Base-by-base conservation (phyloP, 257 asterid species). In the Nemophila menziesii region DNA sequence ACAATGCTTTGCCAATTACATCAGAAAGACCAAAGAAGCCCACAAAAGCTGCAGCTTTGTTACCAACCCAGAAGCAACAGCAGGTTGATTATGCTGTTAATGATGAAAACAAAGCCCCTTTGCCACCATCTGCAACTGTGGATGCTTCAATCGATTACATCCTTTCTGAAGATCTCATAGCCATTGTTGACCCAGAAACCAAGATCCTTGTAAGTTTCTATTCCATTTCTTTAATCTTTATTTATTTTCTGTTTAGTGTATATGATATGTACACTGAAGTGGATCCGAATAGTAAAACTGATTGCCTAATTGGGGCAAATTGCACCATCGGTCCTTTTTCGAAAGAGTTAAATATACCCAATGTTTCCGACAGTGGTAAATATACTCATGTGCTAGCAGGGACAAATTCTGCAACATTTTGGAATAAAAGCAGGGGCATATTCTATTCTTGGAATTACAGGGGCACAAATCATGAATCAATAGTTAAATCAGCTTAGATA, bases 1-100 rank as follows among this genome's bases (percentile, higher is more conserved):
- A 85, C 21, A 81, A 90, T 34, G 81, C 84, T 14, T 48, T 90
- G 63, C 83, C 89, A 24, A 49, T 70, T 19, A 23, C 69, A 11
- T 37, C 69, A 3, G 99, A 74, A 40, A 65, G 94, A 51, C 96
- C 92, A 48, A 85, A 79, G 37, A 90, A 79, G 67, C 89, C 68
- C 42, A 77, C 76, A 1, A 90, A 90, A 64, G 54, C 71, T 16
- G 27, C 55, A 23, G 43, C 61, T 46, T 22, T 60, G 22, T 15
- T 24, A 24, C 33, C 55, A 23, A 41, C 62, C 44, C 69, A 56
- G 46, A 77, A 73, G 39, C 80, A 61, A 56, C 67, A 54, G 48
- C 80, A 75, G 36, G 73, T 58, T 46, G 8, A 7, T 29, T 16
- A 27, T 33, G 74, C 66, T 1, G 72, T 71, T 14, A 90, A 90